Evolutionary conservation across 108 stramenopile species (phyloP), one percentile per base, ranked within the genome.

Genomic region (Discostella stelligeroides): DNA sequence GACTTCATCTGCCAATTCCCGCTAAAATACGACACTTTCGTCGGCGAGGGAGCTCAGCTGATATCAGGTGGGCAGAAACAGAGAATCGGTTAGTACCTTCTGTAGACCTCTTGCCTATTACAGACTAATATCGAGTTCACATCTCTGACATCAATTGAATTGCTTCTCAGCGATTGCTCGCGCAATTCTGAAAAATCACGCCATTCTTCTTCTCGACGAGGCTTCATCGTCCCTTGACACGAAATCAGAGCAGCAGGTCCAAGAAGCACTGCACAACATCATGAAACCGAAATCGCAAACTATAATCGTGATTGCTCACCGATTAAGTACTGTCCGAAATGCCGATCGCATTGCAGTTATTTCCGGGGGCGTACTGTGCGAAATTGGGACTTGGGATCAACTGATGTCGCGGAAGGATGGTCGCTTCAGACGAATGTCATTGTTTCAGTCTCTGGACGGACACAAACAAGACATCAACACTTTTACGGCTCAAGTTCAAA

Each of bases 311-410:
- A 65, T 85, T 14, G 76, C 80, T 13, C 84, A 85, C 66, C 45
- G 84, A 6, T 68, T 85, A 13, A 37, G 46, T 14, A 89, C 90
- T 13, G 78, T 91, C 45, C 64, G 65, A 28, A 56, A 56, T 47
- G 81, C 83, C 2, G 82, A 87, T 61, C 63, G 40, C 7, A 89
- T 91, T 48, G 86, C 84, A 15, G 85, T 91, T 4, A 49, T 91
- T n/a, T 24, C 48, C 17, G 28, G 64, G 12, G 87, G 87, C 23
- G 23, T 54, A 11, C 29, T 88, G 9, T 57, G 61, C 17, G 86
- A 91, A 80, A 39, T 70, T 11, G 90, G 90, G 11, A 70, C 62
- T 5, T 86, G 87, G 82, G 55, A 59, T 3, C 84, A 88, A 43
- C 79, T 88, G 28, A 6, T 86, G 46, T 20, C 27, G 34, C 18